These are phyloP conservation scores for Phytopythium chamaehyphon DNA, from an alignment of 352 stramenopile species.

Conservation along the genomic window DNA sequence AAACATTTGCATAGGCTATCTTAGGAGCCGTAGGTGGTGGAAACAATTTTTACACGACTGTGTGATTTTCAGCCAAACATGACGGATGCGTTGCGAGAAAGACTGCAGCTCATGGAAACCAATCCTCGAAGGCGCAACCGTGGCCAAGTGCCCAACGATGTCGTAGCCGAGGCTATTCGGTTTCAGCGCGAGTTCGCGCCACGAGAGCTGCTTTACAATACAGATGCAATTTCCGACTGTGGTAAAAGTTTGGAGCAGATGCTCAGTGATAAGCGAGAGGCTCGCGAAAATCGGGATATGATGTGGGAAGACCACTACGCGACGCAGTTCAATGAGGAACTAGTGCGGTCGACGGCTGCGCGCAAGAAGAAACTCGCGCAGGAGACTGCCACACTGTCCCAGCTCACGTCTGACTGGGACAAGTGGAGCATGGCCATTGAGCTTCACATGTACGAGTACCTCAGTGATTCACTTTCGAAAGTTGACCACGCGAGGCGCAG, in stretches of 20 bases:
- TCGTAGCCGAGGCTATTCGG: constrained; percentile 31
- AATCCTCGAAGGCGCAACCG: constrained; percentile 37
- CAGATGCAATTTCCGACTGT: constrained; percentile 41
- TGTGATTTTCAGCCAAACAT: too few relatives aligned
- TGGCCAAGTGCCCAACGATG: constrained; percentile 39
- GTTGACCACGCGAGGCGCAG: constrained; percentile 9
- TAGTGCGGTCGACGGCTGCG: constrained; percentile 7
- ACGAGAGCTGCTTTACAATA: constrained; percentile 29
- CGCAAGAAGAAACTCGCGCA: constrained; percentile 46
- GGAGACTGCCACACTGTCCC: constrained; percentile 44
- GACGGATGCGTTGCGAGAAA: constrained; percentile 26
- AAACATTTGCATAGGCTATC: too few relatives aligned
- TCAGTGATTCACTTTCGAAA: constrained; percentile 26
- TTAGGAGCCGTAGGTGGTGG: too few relatives aligned
- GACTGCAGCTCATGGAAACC: constrained; percentile 38
- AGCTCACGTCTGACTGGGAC: constrained; percentile 48
- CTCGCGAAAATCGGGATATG: constrained; percentile 53
- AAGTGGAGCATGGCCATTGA: constrained; percentile 77
- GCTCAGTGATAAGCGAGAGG: constrained; percentile 40
- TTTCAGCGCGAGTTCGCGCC: constrained; percentile 47
- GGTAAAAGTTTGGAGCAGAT: constrained; percentile 41
- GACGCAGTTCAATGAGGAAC: constrained; percentile 18
- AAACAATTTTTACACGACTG: too few relatives aligned
- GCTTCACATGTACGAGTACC: constrained; percentile 36
- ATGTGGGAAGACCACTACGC: constrained; percentile 61